Evolutionary conservation across 257 asterid species (phyloP).

Genomic region (Cynanchum wilfordii): DNA sequence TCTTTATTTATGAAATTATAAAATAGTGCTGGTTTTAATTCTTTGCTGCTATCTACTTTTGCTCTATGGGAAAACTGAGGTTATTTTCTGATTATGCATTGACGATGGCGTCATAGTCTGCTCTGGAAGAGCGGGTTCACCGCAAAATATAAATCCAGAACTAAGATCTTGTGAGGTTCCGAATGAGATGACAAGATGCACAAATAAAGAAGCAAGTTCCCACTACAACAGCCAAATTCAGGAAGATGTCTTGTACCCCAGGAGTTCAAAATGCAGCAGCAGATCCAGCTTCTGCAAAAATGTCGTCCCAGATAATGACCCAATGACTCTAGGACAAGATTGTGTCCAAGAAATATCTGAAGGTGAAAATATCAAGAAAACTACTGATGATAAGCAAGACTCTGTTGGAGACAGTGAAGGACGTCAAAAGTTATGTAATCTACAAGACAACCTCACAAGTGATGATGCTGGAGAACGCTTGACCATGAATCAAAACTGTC

Average conservation of each 20-base stretch:
- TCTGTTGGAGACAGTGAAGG: conserved; percentile 12
- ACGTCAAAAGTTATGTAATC: conserved; percentile 18
- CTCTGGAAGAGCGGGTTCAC: conserved; percentile 26
- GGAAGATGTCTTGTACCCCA: conserved; percentile 26
- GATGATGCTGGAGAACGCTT: conserved; percentile 12
- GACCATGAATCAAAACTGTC: conserved; percentile 13
- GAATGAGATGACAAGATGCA: conserved; percentile 21
- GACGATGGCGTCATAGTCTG: conserved; percentile 17
- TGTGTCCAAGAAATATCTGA: conserved; percentile 19
- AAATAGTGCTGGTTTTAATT: not conserved
- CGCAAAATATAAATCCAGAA: conserved; percentile 23
- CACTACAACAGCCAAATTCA: conserved; percentile 21
- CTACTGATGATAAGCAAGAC: conserved; percentile 11
- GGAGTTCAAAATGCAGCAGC: conserved; percentile 25
- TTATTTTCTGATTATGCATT: conserved; percentile 9
- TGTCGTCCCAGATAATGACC: conserved; percentile 19
- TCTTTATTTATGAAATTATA: not conserved
- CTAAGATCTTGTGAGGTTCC: conserved; percentile 19
- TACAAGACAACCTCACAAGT: conserved; percentile 15
- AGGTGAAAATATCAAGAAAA: conserved; percentile 13
- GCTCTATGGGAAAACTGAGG: not conserved
- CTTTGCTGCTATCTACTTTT: not conserved
- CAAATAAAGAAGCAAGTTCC: conserved; percentile 22
- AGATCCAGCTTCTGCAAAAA: conserved; percentile 16
- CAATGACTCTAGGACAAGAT: conserved; percentile 22